A percentile compares a stretch with the other conserved stretches of the same genome.
Evolutionary conservation across 1,284 basidiomycete genomes (phyloP).

Genomic region (Garcileccinum viscosum): DNA sequence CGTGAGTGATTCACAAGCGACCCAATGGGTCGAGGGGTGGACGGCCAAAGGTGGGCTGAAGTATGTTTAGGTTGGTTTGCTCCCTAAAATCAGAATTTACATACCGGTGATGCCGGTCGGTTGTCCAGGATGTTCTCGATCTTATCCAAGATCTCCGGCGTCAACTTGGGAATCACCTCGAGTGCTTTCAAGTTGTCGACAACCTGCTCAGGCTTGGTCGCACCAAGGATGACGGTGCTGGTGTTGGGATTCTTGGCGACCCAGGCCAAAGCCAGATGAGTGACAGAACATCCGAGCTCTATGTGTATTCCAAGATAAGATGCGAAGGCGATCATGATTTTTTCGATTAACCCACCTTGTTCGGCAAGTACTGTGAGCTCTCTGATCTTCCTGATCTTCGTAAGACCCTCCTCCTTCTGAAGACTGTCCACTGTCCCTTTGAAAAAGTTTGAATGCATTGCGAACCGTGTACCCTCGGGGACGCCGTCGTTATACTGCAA

Average conservation of each 20-base stretch:
- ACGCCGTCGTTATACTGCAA: conserved; percentile 44
- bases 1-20: conserved; percentile 18
- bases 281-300: conserved; percentile 60
- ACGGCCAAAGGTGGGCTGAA: conserved; percentile 36
- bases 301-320: neutral
- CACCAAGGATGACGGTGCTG: conserved; percentile 70
- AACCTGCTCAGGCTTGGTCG: conserved; percentile 54
- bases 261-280: conserved; percentile 80
- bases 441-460: conserved; percentile 55
- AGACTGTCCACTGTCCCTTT: conserved; percentile 43
- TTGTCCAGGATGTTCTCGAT: conserved; percentile 61
- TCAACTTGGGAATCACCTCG: conserved; percentile 62
- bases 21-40: conserved; percentile 37
- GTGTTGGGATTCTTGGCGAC: conserved; percentile 72
- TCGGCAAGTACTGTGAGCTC: conserved; percentile 56
- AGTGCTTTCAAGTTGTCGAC: conserved; percentile 69
- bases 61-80: neutral
- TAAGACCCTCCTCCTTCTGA: conserved; percentile 45
- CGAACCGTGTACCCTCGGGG: conserved; percentile 60
- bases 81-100: conserved; percentile 9
- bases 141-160: conserved; percentile 55
- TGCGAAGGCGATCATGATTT: neutral
- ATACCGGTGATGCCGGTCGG: conserved; percentile 37
- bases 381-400: conserved; percentile 58
- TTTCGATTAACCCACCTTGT: conserved; percentile 25